Conservation (phyloP, 441 rosid genomes). For the Theobroma grandiflorum region DNA sequence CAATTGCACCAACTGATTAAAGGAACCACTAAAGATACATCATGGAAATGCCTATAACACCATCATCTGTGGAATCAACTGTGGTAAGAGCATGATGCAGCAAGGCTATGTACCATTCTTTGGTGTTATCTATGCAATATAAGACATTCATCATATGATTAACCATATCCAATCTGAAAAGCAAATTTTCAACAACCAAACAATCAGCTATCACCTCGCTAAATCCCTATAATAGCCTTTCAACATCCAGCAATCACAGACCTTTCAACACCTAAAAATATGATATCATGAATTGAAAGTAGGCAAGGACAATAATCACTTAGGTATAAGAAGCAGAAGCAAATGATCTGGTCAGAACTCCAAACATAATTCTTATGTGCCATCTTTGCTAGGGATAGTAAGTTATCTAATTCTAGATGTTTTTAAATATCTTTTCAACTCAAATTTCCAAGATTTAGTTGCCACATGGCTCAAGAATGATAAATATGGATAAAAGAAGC, state of each 20-base stretch:
- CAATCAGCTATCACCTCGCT: background rate
- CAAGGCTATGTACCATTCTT: background rate
- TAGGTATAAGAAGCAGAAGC: background rate
- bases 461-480: background rate
- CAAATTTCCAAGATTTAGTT: background rate
- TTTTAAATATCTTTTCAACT: background rate
- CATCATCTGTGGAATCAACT: too few species aligned
- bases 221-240: background rate
- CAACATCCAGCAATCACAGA: background rate
- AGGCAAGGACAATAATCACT: background rate
- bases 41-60: background rate
- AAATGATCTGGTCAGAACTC: background rate
- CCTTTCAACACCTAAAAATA: background rate
- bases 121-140: background rate
- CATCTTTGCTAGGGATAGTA: background rate
- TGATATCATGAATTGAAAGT: background rate
- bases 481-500: too few species aligned
- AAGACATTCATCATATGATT: background rate
- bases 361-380: background rate
- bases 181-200: too few species aligned
- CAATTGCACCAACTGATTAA: background rate
- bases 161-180: background rate
- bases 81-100: background rate
- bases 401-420: background rate
- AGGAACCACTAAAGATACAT: background rate